Evolutionary conservation across 2,329 filamentous ascomycete species (phyloP).

Genomic region (Thermochaetoides dissita): DNA sequence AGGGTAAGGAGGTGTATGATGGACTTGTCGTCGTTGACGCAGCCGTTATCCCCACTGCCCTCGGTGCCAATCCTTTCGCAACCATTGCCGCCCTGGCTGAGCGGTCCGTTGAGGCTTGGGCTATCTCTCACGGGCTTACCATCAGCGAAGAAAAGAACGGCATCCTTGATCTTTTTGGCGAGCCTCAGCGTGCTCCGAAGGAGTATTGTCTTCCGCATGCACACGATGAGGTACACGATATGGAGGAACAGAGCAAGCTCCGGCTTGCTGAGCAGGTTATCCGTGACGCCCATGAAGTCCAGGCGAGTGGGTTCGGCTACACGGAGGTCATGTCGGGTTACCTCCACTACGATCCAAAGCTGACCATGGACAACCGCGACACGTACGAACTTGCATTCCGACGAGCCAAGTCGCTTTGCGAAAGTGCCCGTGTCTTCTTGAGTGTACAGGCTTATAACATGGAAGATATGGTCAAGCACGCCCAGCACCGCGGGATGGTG

Average conservation of each 20-base stretch:
- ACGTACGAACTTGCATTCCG: constrained; percentile 40
- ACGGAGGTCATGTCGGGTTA: constrained; percentile 52
- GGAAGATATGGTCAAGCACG: constrained; percentile 29
- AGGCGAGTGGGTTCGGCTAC: constrained; percentile 42
- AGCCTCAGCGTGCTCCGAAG: constrained; percentile 26
- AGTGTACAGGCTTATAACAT: constrained; percentile 43
- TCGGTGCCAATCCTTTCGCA: constrained; percentile 54
- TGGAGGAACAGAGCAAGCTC: constrained; percentile 25
- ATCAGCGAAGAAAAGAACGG: constrained; percentile 34
- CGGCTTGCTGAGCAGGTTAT: constrained; percentile 25
- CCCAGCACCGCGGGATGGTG: constrained; percentile 37
- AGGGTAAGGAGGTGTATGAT: constrained; percentile 33
- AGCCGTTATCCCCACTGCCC: constrained; percentile 44
- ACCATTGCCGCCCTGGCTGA: constrained; percentile 58
- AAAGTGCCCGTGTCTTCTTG: constrained; percentile 44
- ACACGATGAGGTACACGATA: constrained; percentile 10
- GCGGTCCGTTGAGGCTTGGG: constrained; percentile 41
- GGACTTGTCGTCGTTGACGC: constrained; percentile 51
- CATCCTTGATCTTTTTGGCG: constrained; percentile 39
- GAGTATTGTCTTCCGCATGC: not conserved
- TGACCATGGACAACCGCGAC: constrained; percentile 31
- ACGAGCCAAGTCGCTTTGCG: constrained; percentile 37
- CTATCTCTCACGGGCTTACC: constrained; percentile 24
- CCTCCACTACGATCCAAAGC: constrained; percentile 32
- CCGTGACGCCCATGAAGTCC: constrained; percentile 26